Evolutionary conservation across 331 rosid genomes (phyloP), one percentile per base, ranked within the genome.

Genomic region (Phaseolus coccineus): DNA sequence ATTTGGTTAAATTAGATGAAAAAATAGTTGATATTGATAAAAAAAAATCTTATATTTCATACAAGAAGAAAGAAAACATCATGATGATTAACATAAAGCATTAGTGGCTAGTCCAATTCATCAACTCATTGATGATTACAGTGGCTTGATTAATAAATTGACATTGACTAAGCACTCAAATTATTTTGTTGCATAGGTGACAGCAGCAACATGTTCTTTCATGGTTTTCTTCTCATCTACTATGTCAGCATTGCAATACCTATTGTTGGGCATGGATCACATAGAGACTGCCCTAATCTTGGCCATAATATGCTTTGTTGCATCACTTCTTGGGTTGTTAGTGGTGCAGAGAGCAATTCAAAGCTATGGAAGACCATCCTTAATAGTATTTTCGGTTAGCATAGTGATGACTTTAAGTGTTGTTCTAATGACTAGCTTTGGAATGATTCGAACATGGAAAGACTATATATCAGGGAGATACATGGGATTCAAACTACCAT

Each of bases 211-310:
- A 55, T 87, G 96, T 78, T 90, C 93, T 16, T 94, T 94, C 96
- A 92, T 90, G 96, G 97, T 92, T 24, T 88, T 94, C 85, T 94
- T 94, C 91, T 92, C 97, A 1, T 89, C 98, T 9, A 84, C 94
- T 27, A 94, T 90, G 97, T 91, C 97, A 22, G 88, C 96, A 2
- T 85, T 90, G 80, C 98, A 94, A 87, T 90, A 90, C 65, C 69
- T 84, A 22, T n/a, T 91, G 87, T 71, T 91, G 86, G 98, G 97
- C 61, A 88, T 90, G 91, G 90, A 88, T 67, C 82, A 89, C 52
- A 77, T 71, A 58, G 70, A 88, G 11, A 74, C 72, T 24, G 94
- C 97, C 3, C 65, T 89, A 25, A 35, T 83, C 39, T 84, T 90
- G 28, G 83, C 97, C 61, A 1, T 71, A 56, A 35, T 87, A 66